Conservation (phyloP, 345 rosid genomes). For the Populus deltoides region DNA sequence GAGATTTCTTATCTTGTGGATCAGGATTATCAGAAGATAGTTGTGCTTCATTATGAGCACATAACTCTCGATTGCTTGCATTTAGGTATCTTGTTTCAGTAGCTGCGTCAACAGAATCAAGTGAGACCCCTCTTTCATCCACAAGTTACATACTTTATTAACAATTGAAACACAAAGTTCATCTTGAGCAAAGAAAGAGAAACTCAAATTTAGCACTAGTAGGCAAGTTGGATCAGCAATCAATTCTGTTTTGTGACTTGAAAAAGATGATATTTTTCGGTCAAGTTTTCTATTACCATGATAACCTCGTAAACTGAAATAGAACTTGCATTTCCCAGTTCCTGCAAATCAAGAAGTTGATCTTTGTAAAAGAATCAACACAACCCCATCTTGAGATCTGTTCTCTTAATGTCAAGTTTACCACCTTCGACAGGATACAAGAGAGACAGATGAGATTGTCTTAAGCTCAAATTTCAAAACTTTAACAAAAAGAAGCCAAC, state of each 20-base stretch:
- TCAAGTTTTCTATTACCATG: background rate
- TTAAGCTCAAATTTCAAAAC: background rate
- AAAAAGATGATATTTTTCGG: background rate
- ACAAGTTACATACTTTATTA: background rate
- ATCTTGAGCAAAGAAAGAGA: background rate
- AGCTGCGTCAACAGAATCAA: constrained; percentile 38
- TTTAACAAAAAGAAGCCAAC: background rate
- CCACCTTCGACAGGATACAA: background rate
- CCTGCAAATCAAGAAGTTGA: constrained; percentile 4
- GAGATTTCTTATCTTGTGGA: constrained; percentile 35
- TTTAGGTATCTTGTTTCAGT: constrained; percentile 66
- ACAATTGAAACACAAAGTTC: background rate
- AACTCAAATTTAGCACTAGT: background rate
- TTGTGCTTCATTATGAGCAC: constrained; percentile 52
- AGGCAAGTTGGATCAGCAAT: background rate
- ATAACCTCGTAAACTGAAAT: background rate
- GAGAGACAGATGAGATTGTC: background rate
- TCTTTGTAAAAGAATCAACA: constrained; percentile 7
- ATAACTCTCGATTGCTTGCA: constrained; percentile 70
- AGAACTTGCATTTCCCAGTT: background rate
- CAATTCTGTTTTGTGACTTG: background rate
- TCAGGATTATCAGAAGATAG: constrained; percentile 48
- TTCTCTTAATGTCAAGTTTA: background rate
- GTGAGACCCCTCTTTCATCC: background rate
- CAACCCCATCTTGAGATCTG: constrained; percentile 26